Evolutionary conservation across 2,329 filamentous ascomycete species (phyloP).

Genomic region (Alternaria conjuncta): DNA sequence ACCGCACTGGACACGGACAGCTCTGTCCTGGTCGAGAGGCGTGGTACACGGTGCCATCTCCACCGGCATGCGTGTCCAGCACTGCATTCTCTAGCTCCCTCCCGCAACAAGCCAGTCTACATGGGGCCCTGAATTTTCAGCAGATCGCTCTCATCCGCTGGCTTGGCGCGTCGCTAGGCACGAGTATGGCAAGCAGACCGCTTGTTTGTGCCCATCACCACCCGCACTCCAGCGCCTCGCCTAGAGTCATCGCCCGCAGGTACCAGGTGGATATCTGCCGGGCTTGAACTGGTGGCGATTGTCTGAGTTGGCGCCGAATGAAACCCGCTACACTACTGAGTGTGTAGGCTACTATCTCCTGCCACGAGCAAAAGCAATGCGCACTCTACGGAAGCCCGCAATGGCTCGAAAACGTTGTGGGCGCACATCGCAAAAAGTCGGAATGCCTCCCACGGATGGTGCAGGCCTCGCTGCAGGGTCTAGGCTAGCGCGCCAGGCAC

Average conservation of each 20-base stretch:
- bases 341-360: background rate
- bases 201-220: slow-evolving; percentile 32
- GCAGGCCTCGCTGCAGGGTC: slow-evolving; percentile 20
- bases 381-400: slow-evolving; percentile 5
- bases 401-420: slow-evolving; percentile 13
- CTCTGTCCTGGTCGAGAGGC: slow-evolving; percentile 16
- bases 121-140: slow-evolving; percentile 24
- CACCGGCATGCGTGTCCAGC: slow-evolving; percentile 8
- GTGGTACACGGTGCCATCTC: slow-evolving; percentile 10
- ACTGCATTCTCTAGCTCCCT: slow-evolving; percentile 10
- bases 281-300: background rate
- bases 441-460: slow-evolving; percentile 2
- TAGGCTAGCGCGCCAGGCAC: slow-evolving; percentile 15
- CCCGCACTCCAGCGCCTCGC: slow-evolving; percentile 23
- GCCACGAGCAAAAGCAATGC: background rate
- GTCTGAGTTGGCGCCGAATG: background rate
- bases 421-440: slow-evolving; percentile 16
- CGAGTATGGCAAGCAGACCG: slow-evolving; percentile 35
- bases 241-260: slow-evolving; percentile 16
- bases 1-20: slow-evolving; percentile 29
- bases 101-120: slow-evolving; percentile 16
- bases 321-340: background rate
- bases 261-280: slow-evolving; percentile 16
- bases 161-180: slow-evolving; percentile 27
- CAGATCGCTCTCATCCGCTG: slow-evolving; percentile 24